phyloP scores from a whole-genome alignment of 2,329 filamentous ascomycete genomes.

The Kalmusia sp. region DNA sequence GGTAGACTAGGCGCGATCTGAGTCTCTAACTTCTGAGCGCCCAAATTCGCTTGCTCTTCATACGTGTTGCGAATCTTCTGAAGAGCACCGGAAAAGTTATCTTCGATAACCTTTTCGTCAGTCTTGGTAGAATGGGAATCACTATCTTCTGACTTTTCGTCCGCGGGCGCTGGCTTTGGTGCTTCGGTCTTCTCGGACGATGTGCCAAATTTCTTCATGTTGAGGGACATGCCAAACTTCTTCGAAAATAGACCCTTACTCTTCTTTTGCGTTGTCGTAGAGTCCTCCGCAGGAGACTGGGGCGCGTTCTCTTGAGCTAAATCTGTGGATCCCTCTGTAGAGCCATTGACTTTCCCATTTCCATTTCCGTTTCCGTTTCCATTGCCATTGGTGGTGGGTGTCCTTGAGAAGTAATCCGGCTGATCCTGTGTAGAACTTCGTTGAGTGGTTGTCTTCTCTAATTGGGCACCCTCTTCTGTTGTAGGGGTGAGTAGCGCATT shows the following conservation, averaged over 20 bases:
- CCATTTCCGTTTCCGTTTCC: conserved; percentile 32
- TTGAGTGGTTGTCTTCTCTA: conserved; percentile 65
- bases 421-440: conserved; percentile 64
- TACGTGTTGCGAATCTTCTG: conserved; percentile 78
- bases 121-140: conserved; percentile 65
- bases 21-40: conserved; percentile 61
- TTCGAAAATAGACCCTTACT: conserved; percentile 76
- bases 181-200: conserved; percentile 66
- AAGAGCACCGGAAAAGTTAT: conserved; percentile 75
- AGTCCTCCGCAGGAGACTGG: conserved; percentile 51
- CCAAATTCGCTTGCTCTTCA: conserved; percentile 68
- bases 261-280: conserved; percentile 54
- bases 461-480: conserved; percentile 50
- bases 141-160: conserved; percentile 74
- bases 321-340: conserved; percentile 37
- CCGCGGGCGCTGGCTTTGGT: conserved; percentile 74
- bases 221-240: conserved; percentile 80
- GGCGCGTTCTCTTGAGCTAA: conserved; percentile 35
- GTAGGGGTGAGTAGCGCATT: conserved; percentile 48
- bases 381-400: conserved; percentile 39
- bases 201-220: conserved; percentile 82
- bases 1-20: conserved; percentile 73
- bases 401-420: conserved; percentile 77
- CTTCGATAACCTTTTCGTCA: conserved; percentile 76
- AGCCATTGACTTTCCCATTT: conserved; percentile 24